These are phyloP conservation scores for Suillus bovinus DNA, from an alignment of 768 basidiomycete genomes.

Conservation along the genomic window DNA sequence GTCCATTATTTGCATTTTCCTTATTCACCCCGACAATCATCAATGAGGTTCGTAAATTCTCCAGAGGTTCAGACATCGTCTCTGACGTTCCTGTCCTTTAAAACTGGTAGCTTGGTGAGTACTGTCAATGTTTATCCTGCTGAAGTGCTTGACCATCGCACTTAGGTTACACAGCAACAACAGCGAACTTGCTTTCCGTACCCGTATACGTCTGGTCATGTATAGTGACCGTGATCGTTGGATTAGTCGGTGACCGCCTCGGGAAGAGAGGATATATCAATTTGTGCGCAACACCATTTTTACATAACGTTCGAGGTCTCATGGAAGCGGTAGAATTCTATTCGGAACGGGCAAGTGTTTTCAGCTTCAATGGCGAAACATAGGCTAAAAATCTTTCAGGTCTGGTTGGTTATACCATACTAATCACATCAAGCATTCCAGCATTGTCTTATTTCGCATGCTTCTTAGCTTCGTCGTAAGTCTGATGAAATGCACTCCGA, in stretches of 20 bases:
- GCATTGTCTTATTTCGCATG: constrained; percentile 72
- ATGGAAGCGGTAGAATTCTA: constrained; percentile 11
- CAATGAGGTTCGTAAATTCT: constrained; percentile 43
- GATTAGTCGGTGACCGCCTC: constrained; percentile 60
- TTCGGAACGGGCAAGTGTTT: constrained; percentile 32
- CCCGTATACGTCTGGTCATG: constrained; percentile 79
- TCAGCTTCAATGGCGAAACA: neutral
- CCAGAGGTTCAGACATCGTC: neutral
- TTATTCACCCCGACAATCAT: constrained; percentile 48
- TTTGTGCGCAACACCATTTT: constrained; percentile 41
- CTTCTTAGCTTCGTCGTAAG: constrained; percentile 70
- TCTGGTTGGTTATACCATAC: constrained; percentile 63
- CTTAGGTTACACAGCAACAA: constrained; percentile 59
- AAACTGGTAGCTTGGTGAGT: constrained; percentile 1
- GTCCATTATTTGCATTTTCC: constrained; percentile 57
- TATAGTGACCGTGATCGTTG: constrained; percentile 60
- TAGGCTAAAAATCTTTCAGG: constrained; percentile 26
- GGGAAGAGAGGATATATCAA: constrained; percentile 61
- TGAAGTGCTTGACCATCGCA: neutral
- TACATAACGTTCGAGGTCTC: neutral
- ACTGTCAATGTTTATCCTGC: neutral
- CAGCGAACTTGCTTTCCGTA: constrained; percentile 73
- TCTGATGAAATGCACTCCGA: constrained; percentile 10
- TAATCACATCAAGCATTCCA: constrained; percentile 59
- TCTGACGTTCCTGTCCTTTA: neutral